Evolutionary conservation across 2,329 filamentous ascomycete species (phyloP).

Genomic region (Colletotrichum lupini): DNA sequence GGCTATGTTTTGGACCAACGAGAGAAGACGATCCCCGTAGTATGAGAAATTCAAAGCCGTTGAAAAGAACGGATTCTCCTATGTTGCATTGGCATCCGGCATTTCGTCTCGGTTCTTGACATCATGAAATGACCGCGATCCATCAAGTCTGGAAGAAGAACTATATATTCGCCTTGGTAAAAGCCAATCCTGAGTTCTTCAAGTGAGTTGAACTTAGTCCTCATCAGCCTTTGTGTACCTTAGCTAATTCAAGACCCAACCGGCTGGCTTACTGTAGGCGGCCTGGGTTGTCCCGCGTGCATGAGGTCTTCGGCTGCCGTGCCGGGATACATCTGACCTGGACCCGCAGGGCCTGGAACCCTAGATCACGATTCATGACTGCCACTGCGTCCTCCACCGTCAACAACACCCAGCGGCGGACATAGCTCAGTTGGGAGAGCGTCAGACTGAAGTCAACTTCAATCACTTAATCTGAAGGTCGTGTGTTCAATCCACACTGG

Average conservation of each 20-base stretch:
- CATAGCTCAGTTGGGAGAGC: conserved; percentile 36
- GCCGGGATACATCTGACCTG: neutral
- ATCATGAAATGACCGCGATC: too few relatives aligned
- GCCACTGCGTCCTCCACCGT: fast-evolving
- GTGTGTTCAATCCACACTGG: conserved; percentile 36
- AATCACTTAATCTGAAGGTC: conserved; percentile 32
- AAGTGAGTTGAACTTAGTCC: too few relatives aligned
- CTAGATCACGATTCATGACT: neutral
- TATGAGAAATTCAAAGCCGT: neutral
- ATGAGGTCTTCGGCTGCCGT: neutral
- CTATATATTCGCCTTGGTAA: too few relatives aligned
- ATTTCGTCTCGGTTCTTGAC: too few relatives aligned
- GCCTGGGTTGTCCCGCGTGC: neutral
- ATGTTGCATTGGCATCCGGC: neutral
- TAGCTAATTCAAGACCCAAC: too few relatives aligned
- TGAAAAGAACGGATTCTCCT: neutral
- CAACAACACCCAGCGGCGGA: conserved; percentile 20
- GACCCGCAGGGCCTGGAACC: conserved; percentile 8
- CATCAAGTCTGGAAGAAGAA: too few relatives aligned
- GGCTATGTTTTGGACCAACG: conserved; percentile 13
- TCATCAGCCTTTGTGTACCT: too few relatives aligned
- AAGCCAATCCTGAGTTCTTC: too few relatives aligned
- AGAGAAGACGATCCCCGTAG: neutral
- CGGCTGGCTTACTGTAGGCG: too few relatives aligned
- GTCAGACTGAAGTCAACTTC: conserved; percentile 35